Conservation (phyloP, 257 asterid genomes). For the Haberlea rhodopensis region DNA sequence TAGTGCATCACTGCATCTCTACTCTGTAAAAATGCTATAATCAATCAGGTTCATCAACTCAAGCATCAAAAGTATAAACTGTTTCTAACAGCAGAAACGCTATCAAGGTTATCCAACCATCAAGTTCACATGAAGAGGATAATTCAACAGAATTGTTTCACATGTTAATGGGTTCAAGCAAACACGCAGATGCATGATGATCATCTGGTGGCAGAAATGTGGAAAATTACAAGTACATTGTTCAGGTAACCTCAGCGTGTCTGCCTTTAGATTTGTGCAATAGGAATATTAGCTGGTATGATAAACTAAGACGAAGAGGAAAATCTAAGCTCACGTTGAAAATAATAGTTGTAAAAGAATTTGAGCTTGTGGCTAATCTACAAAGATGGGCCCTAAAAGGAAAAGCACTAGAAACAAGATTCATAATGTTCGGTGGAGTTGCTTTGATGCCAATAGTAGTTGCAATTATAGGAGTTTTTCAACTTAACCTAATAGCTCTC, state of each 20-base stretch:
- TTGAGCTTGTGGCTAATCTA: neutral
- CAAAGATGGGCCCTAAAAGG: neutral
- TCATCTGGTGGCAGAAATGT: neutral
- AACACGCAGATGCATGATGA: neutral
- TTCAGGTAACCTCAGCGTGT: neutral
- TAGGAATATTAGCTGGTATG: neutral
- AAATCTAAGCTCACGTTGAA: neutral
- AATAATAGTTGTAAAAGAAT: neutral
- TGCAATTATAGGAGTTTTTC: neutral
- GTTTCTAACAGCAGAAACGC: neutral
- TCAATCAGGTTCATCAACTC: conserved; percentile 19
- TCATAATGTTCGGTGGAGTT: neutral
- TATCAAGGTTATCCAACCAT: neutral
- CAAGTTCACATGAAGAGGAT: neutral
- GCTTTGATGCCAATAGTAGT: neutral
- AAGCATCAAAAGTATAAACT: neutral
- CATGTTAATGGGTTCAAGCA: neutral
- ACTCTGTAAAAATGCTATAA: conserved; percentile 16
- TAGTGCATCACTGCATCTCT: conserved; percentile 16
- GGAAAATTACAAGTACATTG: neutral
- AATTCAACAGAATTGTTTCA: neutral
- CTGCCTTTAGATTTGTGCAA: neutral
- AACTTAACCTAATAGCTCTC: neutral
- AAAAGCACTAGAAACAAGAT: neutral
- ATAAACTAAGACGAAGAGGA: too few species aligned